phyloP scores from a whole-genome alignment of 2,329 filamentous ascomycete species.

The Aspergillus persii region DNA sequence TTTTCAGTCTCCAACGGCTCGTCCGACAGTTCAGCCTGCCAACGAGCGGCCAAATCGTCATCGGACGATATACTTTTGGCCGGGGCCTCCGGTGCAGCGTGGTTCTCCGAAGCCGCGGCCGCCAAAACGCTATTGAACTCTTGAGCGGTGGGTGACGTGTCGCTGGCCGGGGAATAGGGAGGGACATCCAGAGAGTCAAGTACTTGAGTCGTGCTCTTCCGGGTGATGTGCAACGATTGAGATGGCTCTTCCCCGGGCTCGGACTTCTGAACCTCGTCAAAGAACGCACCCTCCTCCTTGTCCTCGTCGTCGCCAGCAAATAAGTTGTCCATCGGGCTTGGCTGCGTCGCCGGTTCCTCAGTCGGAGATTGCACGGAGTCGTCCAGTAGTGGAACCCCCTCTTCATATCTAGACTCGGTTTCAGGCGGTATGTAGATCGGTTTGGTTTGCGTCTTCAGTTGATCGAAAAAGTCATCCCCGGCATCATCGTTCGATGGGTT shows the following conservation, averaged over 20 bases:
- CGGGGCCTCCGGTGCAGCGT: conserved; percentile 11
- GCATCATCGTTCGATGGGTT: conserved; percentile 45
- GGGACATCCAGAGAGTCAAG: conserved; percentile 50
- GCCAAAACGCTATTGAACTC: conserved; percentile 25
- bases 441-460: conserved; percentile 44
- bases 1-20: conserved; percentile 35
- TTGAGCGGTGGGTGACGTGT: conserved; percentile 29
- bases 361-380: conserved; percentile 29
- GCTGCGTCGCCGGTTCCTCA: conserved; percentile 25
- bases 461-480: conserved; percentile 60
- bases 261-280: conserved; percentile 26
- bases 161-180: conserved; percentile 27
- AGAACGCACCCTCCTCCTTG: conserved; percentile 32
- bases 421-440: conserved; percentile 39
- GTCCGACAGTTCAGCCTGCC: conserved; percentile 68
- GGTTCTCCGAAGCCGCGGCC: conserved; percentile 20
- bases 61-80: conserved; percentile 28
- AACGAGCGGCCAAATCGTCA: conserved; percentile 73
- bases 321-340: conserved; percentile 26
- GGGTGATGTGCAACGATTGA: conserved; percentile 46
- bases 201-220: conserved; percentile 70
- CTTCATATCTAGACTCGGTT: conserved; percentile 63
- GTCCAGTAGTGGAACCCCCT: conserved; percentile 64
- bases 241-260: conserved; percentile 13
- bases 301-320: conserved; percentile 41